phyloP scores from a whole-genome alignment of 495 filamentous ascomycete species.

The Margaritispora aquatica region DNA sequence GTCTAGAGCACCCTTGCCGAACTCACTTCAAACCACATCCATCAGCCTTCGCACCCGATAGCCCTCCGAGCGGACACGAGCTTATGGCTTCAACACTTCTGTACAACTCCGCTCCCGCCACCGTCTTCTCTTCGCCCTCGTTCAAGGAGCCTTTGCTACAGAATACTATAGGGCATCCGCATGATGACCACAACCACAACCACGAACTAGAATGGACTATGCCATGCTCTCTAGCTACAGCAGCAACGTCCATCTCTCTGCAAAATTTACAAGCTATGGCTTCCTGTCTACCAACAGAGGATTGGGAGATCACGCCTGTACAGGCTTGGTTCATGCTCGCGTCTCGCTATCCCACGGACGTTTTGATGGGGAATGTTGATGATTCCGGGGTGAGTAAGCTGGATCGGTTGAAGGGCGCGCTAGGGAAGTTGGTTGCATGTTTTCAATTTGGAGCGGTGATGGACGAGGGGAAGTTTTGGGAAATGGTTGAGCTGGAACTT shows the following conservation, averaged over 20 bases:
- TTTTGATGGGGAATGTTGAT: slow-evolving; percentile 4
- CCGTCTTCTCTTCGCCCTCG: slow-evolving; percentile 8
- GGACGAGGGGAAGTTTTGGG: slow-evolving; percentile 34
- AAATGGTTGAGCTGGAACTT: slow-evolving; percentile 27
- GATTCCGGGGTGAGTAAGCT: slow-evolving; percentile 22
- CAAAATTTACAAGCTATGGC: slow-evolving; percentile 33
- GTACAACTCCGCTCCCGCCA: slow-evolving; percentile 14
- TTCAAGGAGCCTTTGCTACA: slow-evolving; percentile 1
- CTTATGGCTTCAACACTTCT: slow-evolving; percentile 38
- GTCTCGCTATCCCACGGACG: slow-evolving; percentile 17
- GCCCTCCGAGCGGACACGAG: slow-evolving; percentile 32
- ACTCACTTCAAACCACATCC: slow-evolving; percentile 32
- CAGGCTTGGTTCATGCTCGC: slow-evolving; percentile 46
- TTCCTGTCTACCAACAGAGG: slow-evolving; percentile 27
- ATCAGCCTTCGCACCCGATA: slow-evolving; percentile 18
- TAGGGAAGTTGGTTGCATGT: slow-evolving; percentile 32
- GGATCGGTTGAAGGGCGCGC: slow-evolving; percentile 26
- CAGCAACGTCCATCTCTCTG: slow-evolving; percentile 4
- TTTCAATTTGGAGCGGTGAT: slow-evolving; percentile 37
- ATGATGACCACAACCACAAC: background rate
- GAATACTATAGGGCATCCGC: too few relatives aligned
- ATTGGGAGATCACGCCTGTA: slow-evolving; percentile 40
- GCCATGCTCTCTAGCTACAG: background rate
- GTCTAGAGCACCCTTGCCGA: slow-evolving; percentile 45
- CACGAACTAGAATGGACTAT: background rate